Base-by-base conservation (phyloP, 2,329 filamentous ascomycete species). In the Aureobasidium sp. region DNA sequence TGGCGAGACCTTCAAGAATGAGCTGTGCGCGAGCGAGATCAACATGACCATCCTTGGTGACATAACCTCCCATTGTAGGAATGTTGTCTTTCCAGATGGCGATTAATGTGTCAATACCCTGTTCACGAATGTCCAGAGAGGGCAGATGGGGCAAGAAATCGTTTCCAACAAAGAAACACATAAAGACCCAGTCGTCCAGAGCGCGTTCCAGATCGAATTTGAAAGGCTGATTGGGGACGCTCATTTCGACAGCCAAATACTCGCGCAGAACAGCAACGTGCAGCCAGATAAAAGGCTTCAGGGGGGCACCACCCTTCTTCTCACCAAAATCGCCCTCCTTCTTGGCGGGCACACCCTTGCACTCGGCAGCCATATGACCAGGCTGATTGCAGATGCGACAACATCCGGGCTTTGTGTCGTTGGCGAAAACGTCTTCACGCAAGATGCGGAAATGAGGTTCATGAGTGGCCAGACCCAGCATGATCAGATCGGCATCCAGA, bases 131-230 rank as follows among this genome's bases (percentile, higher is more conserved):
- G 74, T 97, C 94, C 63, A 99, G 82, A 70, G 93, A 96, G n/a
- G 94, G 94, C 63, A 99, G 80, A 81, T 99, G 94, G 56, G 94
- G 94, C 68, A 99, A 78, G 78, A 99, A 99, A 79, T 99, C 95
- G 75, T 99, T 99, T 67, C 93, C 93, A 62, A 97, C 93, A 73
- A 97, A 97, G 78, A 95, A 97, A 77, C 93, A 97, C 86, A 97
- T 94, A 74, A 97, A 97, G 15, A 97, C 91, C 94, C 93, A 97
- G 73, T 97, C 93, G 75, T 97, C 94, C 63, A 97, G 84, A 29
- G 92, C 92, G 67, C 94, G 87, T 76, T 99, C 94, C 48, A 99
- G 81, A 72, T 99, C 92, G 75, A 96, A 97, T 61, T 85, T 84
- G 76, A 97, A 97, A 1, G 87, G 87, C 67, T 96, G 84, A 62